Evolutionary conservation across 2,329 filamentous ascomycete species (phyloP).

Genomic region (Triangularia verruculosa): DNA sequence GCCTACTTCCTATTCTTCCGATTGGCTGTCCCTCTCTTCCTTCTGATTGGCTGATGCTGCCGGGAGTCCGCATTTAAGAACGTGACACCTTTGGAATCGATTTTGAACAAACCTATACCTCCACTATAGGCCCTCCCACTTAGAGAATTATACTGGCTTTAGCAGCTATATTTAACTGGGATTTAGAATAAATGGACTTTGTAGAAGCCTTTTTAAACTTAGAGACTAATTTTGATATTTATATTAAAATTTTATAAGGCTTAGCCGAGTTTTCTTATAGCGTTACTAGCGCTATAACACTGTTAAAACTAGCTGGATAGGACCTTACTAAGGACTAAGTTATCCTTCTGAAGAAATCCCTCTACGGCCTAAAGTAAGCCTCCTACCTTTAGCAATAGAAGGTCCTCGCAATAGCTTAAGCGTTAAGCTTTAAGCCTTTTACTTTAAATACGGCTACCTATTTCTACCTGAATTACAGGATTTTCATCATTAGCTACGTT

Average conservation of each 20-base stretch:
- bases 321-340: neutral
- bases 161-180: neutral
- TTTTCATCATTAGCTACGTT: neutral
- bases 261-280: neutral
- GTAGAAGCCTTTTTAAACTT: neutral
- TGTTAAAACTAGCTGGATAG: neutral
- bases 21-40: too few relatives aligned
- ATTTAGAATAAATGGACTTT: neutral
- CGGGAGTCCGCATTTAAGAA: too few relatives aligned
- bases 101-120: neutral
- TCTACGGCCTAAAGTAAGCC: neutral
- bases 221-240: neutral
- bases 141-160: neutral
- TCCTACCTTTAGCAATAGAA: neutral
- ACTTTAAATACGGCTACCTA: neutral
- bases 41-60: too few relatives aligned
- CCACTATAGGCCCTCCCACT: neutral
- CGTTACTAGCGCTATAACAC: neutral
- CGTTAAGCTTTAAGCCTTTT: neutral
- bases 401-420: neutral
- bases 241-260: neutral
- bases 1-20: too few relatives aligned
- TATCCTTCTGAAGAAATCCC: neutral
- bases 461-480: neutral
- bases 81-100: neutral